Base-by-base conservation (phyloP, 2,329 filamentous ascomycete species). In the Chrysoporthe puriensis region DNA sequence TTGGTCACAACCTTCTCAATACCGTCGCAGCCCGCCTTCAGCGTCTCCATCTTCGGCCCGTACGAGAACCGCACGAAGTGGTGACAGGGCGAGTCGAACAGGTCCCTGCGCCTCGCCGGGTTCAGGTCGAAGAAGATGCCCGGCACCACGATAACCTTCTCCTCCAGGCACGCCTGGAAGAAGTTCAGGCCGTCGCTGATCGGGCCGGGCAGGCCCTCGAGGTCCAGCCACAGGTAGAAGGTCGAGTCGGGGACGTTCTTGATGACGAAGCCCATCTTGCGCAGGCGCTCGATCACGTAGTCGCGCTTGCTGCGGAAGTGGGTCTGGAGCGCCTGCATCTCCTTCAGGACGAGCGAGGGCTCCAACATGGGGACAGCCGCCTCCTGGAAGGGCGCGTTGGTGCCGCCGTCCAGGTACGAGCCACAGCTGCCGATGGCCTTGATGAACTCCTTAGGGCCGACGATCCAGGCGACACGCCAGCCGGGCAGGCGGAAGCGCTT, bases 51-150 rank as follows among this genome's bases (percentile, higher is more conserved):
- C 75, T 86, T 90, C 3, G 93, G 93, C 0, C 93, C 93, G 76
- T 96, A 97, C 66, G 90, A 93, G 73, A 96, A 86, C 63, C 93
- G 87, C 40, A 96, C 91, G 77, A 95, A 96, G 81, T 96, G 91
- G 80, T 98, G 95, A 80, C 95, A 97, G 69, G 95, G 95, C 73
- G 89, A 93, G 81, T 98, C 95, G 73, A 98, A 98, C 73, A 98
- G 80, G 79, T 98, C 95, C 77, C 95, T 86, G 72, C 95, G 87
- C 78, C 93, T 91, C 46, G 91, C 91, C 4, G 95, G 95, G 82
- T 98, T 98, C 71, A 98, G 81, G 76, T 98, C 95, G 78, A 98
- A 98, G 86, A 98, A 98, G 79, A 98, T 98, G 69, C 95, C 95
- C 0, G 95, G 95, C 4, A 98, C 95, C 21, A 97, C 94, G 76